Conservation (phyloP, 2,329 filamentous ascomycete species). For the Ceratocystis ficicola region DNA sequence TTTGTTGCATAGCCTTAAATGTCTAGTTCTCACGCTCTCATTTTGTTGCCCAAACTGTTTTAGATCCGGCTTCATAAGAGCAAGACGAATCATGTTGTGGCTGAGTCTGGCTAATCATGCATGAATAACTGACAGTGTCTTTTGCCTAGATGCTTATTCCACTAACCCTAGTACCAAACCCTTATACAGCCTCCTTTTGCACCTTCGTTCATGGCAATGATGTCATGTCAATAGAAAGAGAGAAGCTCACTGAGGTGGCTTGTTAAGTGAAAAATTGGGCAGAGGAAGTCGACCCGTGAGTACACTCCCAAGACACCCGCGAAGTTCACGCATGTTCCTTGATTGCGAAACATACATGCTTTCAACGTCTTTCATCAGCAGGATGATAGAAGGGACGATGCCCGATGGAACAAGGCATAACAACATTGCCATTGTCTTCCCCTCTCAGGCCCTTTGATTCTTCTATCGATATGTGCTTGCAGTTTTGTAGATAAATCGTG, state of each 20-base stretch:
- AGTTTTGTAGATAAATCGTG: not conserved
- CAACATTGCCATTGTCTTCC: not conserved
- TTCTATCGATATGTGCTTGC: not conserved
- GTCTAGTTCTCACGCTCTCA: too few relatives aligned
- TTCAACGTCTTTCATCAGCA: too few relatives aligned
- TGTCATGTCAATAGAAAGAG: not conserved
- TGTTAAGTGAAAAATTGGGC: too few relatives aligned
- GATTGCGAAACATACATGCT: too few relatives aligned
- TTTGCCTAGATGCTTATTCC: not conserved
- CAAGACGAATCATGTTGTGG: constrained; percentile 4
- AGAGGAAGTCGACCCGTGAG: too few relatives aligned
- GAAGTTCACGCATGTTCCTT: not conserved
- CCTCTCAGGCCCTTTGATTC: not conserved
- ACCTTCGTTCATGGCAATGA: not conserved
- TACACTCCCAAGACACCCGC: too few relatives aligned
- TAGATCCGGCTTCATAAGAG: not conserved
- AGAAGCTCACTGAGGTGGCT: not conserved
- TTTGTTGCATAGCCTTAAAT: constrained; percentile 1
- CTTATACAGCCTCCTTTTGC: not conserved
- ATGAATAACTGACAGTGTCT: not conserved
- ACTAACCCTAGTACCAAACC: not conserved
- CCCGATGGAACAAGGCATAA: not conserved
- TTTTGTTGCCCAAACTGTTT: too few relatives aligned
- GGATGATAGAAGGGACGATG: too few relatives aligned
- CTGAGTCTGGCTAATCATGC: not conserved